Conservation (phyloP, 169 alveolate species). For the Eimeria praecox region DNA sequence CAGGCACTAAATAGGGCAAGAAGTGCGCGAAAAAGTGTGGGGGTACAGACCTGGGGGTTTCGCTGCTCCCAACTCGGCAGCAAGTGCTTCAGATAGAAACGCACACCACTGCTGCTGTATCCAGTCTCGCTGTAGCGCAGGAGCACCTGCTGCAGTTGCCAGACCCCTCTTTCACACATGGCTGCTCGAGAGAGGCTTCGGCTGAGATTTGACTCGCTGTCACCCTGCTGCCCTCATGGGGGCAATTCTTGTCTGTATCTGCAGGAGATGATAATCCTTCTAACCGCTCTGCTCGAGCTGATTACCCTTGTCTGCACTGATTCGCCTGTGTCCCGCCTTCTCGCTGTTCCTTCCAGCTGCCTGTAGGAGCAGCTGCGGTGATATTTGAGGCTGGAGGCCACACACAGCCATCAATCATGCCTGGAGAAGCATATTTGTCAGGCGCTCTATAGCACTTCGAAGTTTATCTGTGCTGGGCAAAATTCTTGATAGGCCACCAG, state of each 20-base stretch:
- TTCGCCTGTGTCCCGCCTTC: background rate
- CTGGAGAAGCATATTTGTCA: background rate
- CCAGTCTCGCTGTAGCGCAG: conserved; percentile 84
- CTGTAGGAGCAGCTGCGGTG: background rate
- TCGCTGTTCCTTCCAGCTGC: background rate
- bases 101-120: conserved; percentile 82
- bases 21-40: background rate
- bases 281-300: background rate
- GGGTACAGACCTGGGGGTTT: conserved; percentile 77
- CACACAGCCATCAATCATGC: background rate
- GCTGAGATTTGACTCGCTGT: background rate
- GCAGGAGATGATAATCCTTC: background rate
- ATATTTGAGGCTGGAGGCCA: background rate
- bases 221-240: background rate
- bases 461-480: background rate
- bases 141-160: conserved; percentile 83
- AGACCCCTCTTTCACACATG: conserved; percentile 80
- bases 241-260: too few species aligned
- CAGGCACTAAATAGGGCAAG: background rate
- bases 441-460: background rate
- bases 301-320: background rate
- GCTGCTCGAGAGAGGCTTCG: conserved; percentile 41
- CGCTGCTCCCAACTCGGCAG: conserved; percentile 81
- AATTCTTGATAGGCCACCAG: background rate
- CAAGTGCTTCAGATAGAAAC: conserved; percentile 81